Evolutionary conservation across 352 stramenopile genomes (phyloP).

Genomic region (Globisporangium recalcitrans): DNA sequence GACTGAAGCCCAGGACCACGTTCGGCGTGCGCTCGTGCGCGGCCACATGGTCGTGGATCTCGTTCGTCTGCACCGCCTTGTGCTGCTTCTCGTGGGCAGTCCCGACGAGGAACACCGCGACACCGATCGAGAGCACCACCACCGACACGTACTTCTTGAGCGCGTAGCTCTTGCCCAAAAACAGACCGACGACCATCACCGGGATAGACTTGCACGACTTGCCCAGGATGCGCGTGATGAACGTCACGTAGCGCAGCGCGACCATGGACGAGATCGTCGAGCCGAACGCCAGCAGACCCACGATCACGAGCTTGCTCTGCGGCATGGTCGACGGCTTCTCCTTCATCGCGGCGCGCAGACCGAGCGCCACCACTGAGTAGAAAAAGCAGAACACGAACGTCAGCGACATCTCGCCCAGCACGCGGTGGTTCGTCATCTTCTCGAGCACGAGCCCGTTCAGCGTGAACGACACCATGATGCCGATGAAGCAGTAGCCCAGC

Average conservation of each 20-base stretch:
- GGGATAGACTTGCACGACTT: conserved; percentile 88
- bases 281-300: conserved; percentile 65
- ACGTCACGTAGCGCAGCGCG: conserved; percentile 77
- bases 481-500: conserved; percentile 69
- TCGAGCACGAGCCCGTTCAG: conserved; percentile 78
- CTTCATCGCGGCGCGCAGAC: conserved; percentile 48
- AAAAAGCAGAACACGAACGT: conserved; percentile 82
- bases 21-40: conserved; percentile 57
- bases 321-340: conserved; percentile 74
- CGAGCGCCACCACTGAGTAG: conserved; percentile 61
- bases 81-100: conserved; percentile 71
- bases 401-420: conserved; percentile 76
- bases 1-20: conserved; percentile 55
- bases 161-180: conserved; percentile 72
- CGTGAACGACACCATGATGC: conserved; percentile 83
- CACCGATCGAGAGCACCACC: conserved; percentile 59
- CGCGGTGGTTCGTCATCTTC: conserved; percentile 80
- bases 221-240: conserved; percentile 81
- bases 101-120: conserved; percentile 72
- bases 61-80: conserved; percentile 32
- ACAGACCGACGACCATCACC: conserved; percentile 74
- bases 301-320: conserved; percentile 53
- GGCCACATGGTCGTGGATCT: conserved; percentile 32
- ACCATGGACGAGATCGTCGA: conserved; percentile 84
- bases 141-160: conserved; percentile 84